phyloP scores from a whole-genome alignment of 768 basidiomycete genomes.

The Leccinum broughii region DNA sequence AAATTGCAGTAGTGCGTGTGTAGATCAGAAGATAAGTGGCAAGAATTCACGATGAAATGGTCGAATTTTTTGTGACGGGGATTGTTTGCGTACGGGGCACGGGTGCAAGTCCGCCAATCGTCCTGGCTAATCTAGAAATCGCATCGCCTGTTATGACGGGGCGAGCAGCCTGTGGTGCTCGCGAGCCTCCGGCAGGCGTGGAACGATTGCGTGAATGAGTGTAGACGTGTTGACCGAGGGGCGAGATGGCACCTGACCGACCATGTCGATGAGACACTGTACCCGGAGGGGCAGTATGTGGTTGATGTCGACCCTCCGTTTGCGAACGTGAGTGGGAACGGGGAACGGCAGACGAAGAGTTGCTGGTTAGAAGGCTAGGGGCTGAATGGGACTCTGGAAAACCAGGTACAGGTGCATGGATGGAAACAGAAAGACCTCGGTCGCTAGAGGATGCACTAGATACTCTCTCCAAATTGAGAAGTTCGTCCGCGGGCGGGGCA shows the following conservation, averaged over 20 bases:
- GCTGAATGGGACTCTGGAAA: conserved; percentile 42
- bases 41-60: conserved; percentile 24
- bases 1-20: conserved; percentile 12
- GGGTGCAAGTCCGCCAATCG: conserved; percentile 47
- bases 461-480: conserved; percentile 17
- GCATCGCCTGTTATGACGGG: conserved; percentile 78
- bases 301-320: conserved; percentile 49
- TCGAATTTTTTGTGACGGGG: conserved; percentile 29
- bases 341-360: conserved; percentile 26
- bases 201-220: conserved; percentile 62
- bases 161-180: conserved; percentile 46
- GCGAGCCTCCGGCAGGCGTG: conserved; percentile 47
- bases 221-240: conserved; percentile 38
- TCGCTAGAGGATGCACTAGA: conserved; percentile 26
- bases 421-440: conserved; percentile 50
- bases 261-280: conserved; percentile 33
- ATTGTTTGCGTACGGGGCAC: conserved; percentile 27
- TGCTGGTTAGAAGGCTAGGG: conserved; percentile 34
- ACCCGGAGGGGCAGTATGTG: conserved; percentile 27
- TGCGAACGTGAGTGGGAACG: conserved; percentile 55
- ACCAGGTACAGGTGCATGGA: conserved; percentile 50
- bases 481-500: conserved; percentile 21
- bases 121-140: conserved; percentile 61
- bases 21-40: conserved; percentile 12
- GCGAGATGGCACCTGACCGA: conserved; percentile 47